Percentiles rank a stretch among this genome's conserved stretches.
Conservation (phyloP, 2,329 filamentous ascomycete species). For the Xylariaceae sp. region DNA sequence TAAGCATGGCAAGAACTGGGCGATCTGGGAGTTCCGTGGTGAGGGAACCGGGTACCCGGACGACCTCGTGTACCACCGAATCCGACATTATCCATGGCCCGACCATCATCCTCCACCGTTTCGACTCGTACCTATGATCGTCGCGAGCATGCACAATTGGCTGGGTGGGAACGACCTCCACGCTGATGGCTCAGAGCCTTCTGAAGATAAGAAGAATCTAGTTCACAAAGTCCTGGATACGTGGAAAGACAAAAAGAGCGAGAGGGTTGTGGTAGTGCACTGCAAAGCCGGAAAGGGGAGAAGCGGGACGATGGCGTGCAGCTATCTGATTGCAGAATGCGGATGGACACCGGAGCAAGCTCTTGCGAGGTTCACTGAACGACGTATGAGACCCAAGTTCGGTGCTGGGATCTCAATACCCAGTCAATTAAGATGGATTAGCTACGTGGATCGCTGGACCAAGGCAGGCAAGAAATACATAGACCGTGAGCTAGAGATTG, state of each 20-base stretch:
- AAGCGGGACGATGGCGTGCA: conserved; percentile 82
- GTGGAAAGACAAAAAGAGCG: conserved; percentile 31
- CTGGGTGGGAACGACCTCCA: conserved; percentile 50
- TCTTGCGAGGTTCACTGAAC: conserved; percentile 62
- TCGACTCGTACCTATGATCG: conserved; percentile 77
- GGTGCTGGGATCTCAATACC: conserved; percentile 89
- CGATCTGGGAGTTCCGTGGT: conserved; percentile 96
- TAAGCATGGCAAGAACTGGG: conserved; percentile 81
- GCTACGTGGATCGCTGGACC: conserved; percentile 86
- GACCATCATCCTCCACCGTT: conserved; percentile 98
- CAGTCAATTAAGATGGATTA: conserved; percentile 82
- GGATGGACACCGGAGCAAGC: conserved; percentile 53
- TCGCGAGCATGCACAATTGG: conserved; percentile 93
- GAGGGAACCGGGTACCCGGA: conserved; percentile 97
- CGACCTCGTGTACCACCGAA: conserved; percentile 75
- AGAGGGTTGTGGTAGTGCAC: conserved; percentile 81
- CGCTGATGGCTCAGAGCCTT: conserved; percentile 18
- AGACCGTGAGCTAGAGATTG: conserved; percentile 76
- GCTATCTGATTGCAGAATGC: conserved; percentile 86
- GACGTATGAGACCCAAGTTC: conserved; percentile 85
- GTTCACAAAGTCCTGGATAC: conserved; percentile 22
- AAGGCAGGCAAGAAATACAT: conserved; percentile 71
- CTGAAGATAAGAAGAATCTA: conserved; percentile 16
- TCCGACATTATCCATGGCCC: conserved; percentile 92
- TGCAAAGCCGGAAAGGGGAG: conserved; percentile 97